These are phyloP conservation scores for Hygrocybe punicea DNA, from an alignment of 768 basidiomycete species.

Conservation along the genomic window DNA sequence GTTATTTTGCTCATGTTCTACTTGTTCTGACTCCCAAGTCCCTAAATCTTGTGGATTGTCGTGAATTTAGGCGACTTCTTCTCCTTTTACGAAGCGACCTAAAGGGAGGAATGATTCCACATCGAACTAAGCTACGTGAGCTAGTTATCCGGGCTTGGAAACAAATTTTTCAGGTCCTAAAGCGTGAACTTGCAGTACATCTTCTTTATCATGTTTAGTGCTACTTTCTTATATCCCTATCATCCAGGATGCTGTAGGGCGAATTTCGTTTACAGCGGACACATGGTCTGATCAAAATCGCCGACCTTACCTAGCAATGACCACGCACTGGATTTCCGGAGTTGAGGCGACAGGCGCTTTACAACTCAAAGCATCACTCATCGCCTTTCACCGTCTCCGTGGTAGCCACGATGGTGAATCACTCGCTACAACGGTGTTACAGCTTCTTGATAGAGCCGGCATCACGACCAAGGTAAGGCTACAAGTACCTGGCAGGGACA, in stretches of 20 bases:
- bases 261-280: slow-evolving; percentile 14
- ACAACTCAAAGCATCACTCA: slow-evolving; percentile 4
- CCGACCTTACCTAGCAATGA: slow-evolving; percentile 11
- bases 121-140: slow-evolving; percentile 17
- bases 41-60: slow-evolving; percentile 25
- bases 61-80: slow-evolving; percentile 25
- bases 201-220: neutral
- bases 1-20: neutral
- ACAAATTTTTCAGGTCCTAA: slow-evolving; percentile 21
- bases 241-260: slow-evolving; percentile 4
- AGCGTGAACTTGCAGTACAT: slow-evolving; percentile 20
- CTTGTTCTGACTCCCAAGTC: slow-evolving; percentile 15
- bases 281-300: slow-evolving; percentile 13
- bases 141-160: slow-evolving; percentile 20
- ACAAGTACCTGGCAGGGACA: neutral
- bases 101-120: slow-evolving; percentile 22
- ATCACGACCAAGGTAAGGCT: slow-evolving; percentile 6
- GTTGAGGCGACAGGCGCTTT: neutral
- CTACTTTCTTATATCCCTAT: neutral
- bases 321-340: slow-evolving; percentile 11
- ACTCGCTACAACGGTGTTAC: neutral
- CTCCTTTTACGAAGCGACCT: slow-evolving; percentile 21
- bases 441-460: slow-evolving; percentile 5
- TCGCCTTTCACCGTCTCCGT: neutral
- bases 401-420: slow-evolving; percentile 15